Evolutionary conservation across 2,329 filamentous ascomycete genomes (phyloP).

Genomic region (Paracorniculantispora psalliotae): DNA sequence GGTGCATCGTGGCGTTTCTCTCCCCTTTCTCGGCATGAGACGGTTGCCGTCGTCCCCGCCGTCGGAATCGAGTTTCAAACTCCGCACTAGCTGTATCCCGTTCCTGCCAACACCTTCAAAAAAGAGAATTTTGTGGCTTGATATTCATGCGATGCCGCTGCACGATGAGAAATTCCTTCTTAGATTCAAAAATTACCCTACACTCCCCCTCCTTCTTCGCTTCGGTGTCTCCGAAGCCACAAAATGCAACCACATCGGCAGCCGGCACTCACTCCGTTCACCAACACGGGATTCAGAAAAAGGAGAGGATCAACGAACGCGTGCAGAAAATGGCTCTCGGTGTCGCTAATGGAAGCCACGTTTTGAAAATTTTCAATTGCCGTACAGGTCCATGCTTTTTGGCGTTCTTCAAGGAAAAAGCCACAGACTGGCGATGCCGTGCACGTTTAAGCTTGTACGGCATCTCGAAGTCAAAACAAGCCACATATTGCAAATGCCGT

Average conservation of each 20-base stretch:
- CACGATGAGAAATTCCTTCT: background rate
- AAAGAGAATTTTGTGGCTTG: slow-evolving; percentile 6
- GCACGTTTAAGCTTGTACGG: too few species aligned
- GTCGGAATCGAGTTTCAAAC: background rate
- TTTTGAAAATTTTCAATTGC: background rate
- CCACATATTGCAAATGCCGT: background rate
- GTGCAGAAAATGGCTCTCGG: background rate
- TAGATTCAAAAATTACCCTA: background rate
- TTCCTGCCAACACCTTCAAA: background rate
- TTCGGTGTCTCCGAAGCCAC: slow-evolving; percentile 4
- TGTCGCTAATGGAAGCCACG: background rate
- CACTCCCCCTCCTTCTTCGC: slow-evolving; percentile 1
- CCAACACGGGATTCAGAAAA: slow-evolving; percentile 1
- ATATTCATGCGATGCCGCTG: background rate
- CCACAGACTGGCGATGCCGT: background rate
- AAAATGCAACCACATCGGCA: background rate
- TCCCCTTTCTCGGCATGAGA: background rate
- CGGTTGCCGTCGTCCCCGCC: background rate
- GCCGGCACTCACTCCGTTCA: background rate
- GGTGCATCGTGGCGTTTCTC: background rate
- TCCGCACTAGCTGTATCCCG: slow-evolving; percentile 10
- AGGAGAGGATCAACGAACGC: background rate
- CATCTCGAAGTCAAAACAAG: background rate
- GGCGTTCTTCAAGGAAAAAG: background rate
- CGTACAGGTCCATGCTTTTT: background rate